Evolutionary conservation across 2,329 filamentous ascomycete genomes (phyloP).

Genomic region (Xylaria sp.): DNA sequence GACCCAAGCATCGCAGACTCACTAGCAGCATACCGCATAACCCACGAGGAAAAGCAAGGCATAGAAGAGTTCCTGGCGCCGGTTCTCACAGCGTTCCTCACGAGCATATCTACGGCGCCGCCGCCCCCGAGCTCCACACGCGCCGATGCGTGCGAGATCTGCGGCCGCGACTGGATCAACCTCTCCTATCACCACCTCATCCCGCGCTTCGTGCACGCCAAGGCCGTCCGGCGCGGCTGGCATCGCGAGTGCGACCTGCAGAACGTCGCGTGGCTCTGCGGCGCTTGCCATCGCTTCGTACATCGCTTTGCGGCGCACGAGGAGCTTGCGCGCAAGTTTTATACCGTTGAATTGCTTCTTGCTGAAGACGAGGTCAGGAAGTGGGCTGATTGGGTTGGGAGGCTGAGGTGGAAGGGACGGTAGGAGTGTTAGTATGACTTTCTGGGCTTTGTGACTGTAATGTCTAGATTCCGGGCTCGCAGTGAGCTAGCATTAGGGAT

Average conservation of each 20-base stretch:
- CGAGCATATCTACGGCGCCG: slow-evolving; percentile 67
- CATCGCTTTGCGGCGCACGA: slow-evolving; percentile 81
- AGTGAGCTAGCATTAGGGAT: not conserved
- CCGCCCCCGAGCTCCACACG: slow-evolving; percentile 71
- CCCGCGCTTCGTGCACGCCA: slow-evolving; percentile 79
- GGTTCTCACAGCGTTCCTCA: slow-evolving; percentile 71
- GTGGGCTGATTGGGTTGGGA: slow-evolving; percentile 79
- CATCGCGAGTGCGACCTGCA: slow-evolving; percentile 78
- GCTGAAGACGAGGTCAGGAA: slow-evolving; percentile 76
- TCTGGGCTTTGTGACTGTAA: not conserved
- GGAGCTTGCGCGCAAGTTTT: slow-evolving; percentile 77
- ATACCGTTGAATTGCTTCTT: slow-evolving; percentile 77
- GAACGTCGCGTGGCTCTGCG: slow-evolving; percentile 87
- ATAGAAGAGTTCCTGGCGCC: slow-evolving; percentile 70
- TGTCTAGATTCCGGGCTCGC: not conserved
- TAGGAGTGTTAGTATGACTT: slow-evolving; percentile 17
- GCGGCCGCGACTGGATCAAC: slow-evolving; percentile 77
- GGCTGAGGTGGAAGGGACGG: slow-evolving; percentile 75
- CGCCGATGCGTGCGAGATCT: slow-evolving; percentile 76
- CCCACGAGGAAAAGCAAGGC: slow-evolving; percentile 57
- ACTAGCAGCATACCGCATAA: slow-evolving; percentile 73
- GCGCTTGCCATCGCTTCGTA: slow-evolving; percentile 85
- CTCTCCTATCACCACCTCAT: slow-evolving; percentile 89
- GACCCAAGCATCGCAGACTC: slow-evolving; percentile 73
- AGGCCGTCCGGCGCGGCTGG: slow-evolving; percentile 82